Evolutionary conservation across 2,329 filamentous ascomycete genomes (phyloP).

Genomic region (Diaporthe ilicicola): DNA sequence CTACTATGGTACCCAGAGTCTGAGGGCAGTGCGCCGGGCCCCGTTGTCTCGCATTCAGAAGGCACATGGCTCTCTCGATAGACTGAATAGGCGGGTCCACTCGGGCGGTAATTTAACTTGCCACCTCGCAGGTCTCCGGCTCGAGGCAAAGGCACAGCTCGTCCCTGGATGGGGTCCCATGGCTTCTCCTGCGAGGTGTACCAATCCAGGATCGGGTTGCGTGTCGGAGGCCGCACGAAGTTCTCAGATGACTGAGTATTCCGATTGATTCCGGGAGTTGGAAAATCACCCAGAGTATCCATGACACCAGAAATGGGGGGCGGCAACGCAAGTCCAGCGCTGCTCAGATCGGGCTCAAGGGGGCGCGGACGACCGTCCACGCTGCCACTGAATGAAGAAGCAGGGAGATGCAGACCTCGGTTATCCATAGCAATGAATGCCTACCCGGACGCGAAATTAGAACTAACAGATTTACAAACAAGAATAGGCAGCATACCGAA

Average conservation of each 20-base stretch:
- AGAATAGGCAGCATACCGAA: constrained; percentile 32
- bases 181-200: constrained; percentile 17
- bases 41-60: constrained; percentile 39
- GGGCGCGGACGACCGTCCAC: constrained; percentile 36
- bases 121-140: constrained; percentile 6
- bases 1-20: constrained; percentile 60
- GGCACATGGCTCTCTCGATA: constrained; percentile 25
- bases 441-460: constrained; percentile 35
- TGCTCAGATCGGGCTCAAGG: constrained; percentile 34
- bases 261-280: background rate
- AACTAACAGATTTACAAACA: constrained; percentile 22
- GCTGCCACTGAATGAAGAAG: background rate
- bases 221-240: constrained; percentile 9
- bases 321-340: constrained; percentile 31
- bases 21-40: constrained; percentile 42
- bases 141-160: background rate
- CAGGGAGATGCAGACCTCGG: background rate
- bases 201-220: constrained; percentile 16
- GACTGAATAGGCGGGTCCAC: constrained; percentile 3
- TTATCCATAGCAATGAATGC: constrained; percentile 27
- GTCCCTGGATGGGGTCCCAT: constrained; percentile 29
- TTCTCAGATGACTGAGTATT: background rate
- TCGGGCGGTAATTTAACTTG: background rate
- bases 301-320: background rate
- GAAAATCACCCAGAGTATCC: constrained; percentile 26